Evolutionary conservation across 2,329 filamentous ascomycete genomes (phyloP).

Genomic region (Lasiodiplodia gonubiensis): DNA sequence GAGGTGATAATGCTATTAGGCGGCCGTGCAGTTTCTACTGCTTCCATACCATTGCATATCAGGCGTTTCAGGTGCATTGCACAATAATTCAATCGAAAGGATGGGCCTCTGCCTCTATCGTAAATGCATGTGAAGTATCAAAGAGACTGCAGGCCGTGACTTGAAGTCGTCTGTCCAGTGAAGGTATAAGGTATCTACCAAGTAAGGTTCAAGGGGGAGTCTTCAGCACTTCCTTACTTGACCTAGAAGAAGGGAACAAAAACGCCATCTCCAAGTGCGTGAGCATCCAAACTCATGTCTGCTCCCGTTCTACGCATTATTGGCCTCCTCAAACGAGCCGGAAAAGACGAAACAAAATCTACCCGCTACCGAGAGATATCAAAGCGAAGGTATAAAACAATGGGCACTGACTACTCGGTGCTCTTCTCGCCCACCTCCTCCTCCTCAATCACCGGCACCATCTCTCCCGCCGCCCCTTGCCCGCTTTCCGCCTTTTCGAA

Average conservation of each 20-base stretch:
- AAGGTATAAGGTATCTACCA: conserved; percentile 17
- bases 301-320: conserved; percentile 21
- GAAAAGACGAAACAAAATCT: not conserved
- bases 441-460: not conserved
- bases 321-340: not conserved
- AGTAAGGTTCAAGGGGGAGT: not conserved
- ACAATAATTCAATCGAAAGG: not conserved
- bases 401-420: not conserved
- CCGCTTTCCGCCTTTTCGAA: conserved; percentile 17
- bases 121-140: not conserved
- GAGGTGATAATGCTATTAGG: not conserved
- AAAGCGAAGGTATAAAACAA: conserved; percentile 7
- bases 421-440: not conserved
- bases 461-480: conserved; percentile 7
- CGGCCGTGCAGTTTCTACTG: not conserved
- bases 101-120: not conserved
- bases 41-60: conserved; percentile 6
- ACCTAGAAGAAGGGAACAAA: not conserved
- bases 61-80: conserved; percentile 9
- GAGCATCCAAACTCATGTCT: not conserved
- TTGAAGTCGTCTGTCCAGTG: not conserved
- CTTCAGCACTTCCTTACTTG: not conserved
- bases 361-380: not conserved
- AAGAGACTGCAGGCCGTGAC: not conserved
- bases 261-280: conserved; percentile 9